Evolutionary conservation across 164 flowering plant species (phyloP).

Genomic region (Vitis rupestris): DNA sequence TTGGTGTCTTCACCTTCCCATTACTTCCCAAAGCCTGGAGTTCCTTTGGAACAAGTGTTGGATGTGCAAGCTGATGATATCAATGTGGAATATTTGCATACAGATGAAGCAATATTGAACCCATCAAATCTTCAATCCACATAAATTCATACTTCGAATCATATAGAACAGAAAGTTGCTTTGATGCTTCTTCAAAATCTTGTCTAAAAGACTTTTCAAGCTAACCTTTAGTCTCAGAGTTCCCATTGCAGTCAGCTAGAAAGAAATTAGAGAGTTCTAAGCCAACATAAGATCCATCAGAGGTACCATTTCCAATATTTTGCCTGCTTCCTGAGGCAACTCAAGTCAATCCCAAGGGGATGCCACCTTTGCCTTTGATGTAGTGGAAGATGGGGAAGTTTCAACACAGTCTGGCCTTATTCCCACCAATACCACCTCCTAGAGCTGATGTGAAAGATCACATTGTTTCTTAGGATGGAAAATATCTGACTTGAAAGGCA

Average conservation of each 20-base stretch:
- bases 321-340: constrained; percentile 21
- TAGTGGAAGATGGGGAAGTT: constrained; percentile 79
- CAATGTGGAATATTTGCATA: neutral
- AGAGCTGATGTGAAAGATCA: constrained; percentile 21
- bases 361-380: constrained; percentile 90
- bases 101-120: neutral
- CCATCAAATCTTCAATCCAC: neutral
- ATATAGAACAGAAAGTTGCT: no score
- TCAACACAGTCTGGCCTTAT: constrained; percentile 23
- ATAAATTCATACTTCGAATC: no score
- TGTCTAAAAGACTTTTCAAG: no score
- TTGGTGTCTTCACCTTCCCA: constrained; percentile 1
- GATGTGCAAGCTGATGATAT: constrained; percentile 7
- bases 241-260: no score
- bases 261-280: no score
- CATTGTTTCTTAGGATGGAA: constrained; percentile 5
- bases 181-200: no score
- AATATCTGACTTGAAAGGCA: no score
- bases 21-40: neutral
- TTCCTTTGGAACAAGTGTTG: constrained; percentile 1
- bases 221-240: no score
- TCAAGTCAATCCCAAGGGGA: constrained; percentile 32
- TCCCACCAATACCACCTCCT: constrained; percentile 18
- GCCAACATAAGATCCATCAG: constrained; percentile 7
- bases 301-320: constrained; percentile 20